Base-by-base conservation (phyloP, 2,329 filamentous ascomycete genomes). In the Penicillium sp. region DNA sequence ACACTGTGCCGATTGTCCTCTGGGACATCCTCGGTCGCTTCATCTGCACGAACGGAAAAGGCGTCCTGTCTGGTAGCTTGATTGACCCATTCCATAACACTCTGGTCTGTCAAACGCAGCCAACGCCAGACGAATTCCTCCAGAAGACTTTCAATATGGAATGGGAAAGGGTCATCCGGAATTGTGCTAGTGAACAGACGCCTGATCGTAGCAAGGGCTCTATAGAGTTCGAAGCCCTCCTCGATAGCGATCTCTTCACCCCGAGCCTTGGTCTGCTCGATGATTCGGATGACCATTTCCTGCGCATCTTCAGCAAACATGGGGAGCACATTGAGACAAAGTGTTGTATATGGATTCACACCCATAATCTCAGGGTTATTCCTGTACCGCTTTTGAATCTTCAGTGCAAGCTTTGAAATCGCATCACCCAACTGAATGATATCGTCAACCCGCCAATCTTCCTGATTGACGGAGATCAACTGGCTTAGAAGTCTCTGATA, bases 71-170 rank as follows among this genome's bases (percentile, higher is more conserved):
- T 93, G 74, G 97, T 89, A 9, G 95, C 93, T 67, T 93, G 86
- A 47, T 96, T 91, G 39, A 98, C 90, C 80, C 95, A 95, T 24
- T 87, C 87, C 59, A 89, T 82, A 68, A 97, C 87, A 69, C 88
- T 91, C 33, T 80, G 79, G 67, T 98, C 92, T 8, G 91, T 92
- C 61, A 87, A 85, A 53, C 84, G 83, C 61, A 99, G 91, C 93
- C 93, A 99, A 57, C 91, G 87, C 93, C 93, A 98, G 6, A 98
- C 95, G 73, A 98, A 99, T 35, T 90, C 89, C 60, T 93, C 90
- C 19, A 99, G 81, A 16, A 96, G 79, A 43, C 87, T 85, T 74
- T 99, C 95, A 44, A 99, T 84, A 63, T 92, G 87, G 72, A 98
- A 97, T 4, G 87, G 88, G 72, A 98, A 99, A 1, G 86, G 84